Percentiles rank a stretch among this genome's conserved stretches.
Conservation (phyloP, 192 early-diverging fungal genomes). For the Coemansia sp. region DNA sequence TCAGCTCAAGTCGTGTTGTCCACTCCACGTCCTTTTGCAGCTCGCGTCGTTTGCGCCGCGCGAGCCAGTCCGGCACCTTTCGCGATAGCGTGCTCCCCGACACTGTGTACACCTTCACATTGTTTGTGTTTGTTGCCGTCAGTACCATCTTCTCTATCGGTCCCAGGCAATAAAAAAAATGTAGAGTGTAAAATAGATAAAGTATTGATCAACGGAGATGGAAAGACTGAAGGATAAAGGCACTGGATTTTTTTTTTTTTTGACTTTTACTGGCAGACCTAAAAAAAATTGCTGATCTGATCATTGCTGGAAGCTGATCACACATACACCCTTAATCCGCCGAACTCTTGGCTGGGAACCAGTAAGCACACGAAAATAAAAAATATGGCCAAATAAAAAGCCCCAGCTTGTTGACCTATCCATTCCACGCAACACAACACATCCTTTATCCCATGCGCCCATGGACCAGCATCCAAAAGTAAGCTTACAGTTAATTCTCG, state of each 20-base stretch:
- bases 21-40: slow-evolving; percentile 89
- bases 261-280: neutral
- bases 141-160: slow-evolving; percentile 62
- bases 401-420: too few species aligned
- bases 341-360: neutral
- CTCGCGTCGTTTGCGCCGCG: slow-evolving; percentile 78
- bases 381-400: neutral
- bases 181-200: neutral
- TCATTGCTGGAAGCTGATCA: neutral
- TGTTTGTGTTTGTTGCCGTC: slow-evolving; percentile 85
- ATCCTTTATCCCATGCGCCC: neutral
- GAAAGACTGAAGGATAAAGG: neutral
- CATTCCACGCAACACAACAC: too few species aligned
- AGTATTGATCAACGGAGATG: too few species aligned
- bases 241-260: neutral
- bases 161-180: neutral
- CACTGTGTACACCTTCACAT: slow-evolving; percentile 90
- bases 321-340: neutral
- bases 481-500: neutral
- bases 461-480: slow-evolving; percentile 37
- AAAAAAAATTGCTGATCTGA: slow-evolving; percentile 19
- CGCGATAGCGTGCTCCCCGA: slow-evolving; percentile 72
- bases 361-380: too few species aligned
- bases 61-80: slow-evolving; percentile 93
- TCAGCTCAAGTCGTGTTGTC: slow-evolving; percentile 88